Percentiles rank a stretch among this genome's conserved stretches.
Conservation (phyloP, 2,329 filamentous ascomycete genomes). For the Pseudogymnoascus sp. region DNA sequence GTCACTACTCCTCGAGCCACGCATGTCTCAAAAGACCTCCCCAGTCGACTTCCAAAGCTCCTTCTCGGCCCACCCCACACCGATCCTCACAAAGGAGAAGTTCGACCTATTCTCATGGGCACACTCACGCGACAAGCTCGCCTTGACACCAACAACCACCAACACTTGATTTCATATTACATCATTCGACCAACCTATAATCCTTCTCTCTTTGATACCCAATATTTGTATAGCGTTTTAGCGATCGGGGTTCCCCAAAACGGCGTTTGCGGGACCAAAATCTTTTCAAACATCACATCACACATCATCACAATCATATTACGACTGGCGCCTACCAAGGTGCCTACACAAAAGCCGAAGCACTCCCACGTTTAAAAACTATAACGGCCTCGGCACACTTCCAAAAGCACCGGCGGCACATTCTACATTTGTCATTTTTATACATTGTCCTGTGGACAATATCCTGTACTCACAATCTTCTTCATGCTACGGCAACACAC, state of each 20-base stretch:
- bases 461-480: background rate
- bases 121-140: slow-evolving; percentile 28
- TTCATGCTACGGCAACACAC: slow-evolving; percentile 3
- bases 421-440: slow-evolving; percentile 2
- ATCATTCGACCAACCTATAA: slow-evolving; percentile 3
- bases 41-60: slow-evolving; percentile 20
- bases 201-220: slow-evolving; percentile 13
- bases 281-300: background rate
- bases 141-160: slow-evolving; percentile 14
- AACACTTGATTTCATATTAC: slow-evolving; percentile 11
- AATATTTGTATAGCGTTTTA: slow-evolving; percentile 13
- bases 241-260: slow-evolving; percentile 8
- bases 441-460: background rate
- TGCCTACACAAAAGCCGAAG: background rate
- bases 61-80: slow-evolving; percentile 15
- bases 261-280: slow-evolving; percentile 10
- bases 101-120: slow-evolving; percentile 47
- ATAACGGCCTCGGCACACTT: background rate
- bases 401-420: background rate
- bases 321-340: background rate
- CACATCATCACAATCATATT: background rate
- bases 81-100: slow-evolving; percentile 36
- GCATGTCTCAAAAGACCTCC: slow-evolving; percentile 31
- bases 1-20: slow-evolving; percentile 58
- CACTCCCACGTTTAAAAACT: background rate